Base-by-base conservation (phyloP, 805 yeast species). In the Zygotorulaspora florentina region DNA sequence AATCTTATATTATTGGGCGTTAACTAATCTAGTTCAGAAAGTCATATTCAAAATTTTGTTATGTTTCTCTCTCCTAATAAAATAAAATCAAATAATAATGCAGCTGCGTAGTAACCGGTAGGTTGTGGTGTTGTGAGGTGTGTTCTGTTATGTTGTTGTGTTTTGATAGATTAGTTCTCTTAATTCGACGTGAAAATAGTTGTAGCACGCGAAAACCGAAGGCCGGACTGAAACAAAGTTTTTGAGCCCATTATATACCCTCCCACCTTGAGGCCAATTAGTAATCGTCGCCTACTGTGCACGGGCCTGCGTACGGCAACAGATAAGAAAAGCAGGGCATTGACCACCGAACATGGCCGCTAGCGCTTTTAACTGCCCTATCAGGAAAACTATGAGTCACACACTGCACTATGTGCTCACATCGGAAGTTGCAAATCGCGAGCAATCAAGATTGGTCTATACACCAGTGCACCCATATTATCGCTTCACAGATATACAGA, bases 1-100 rank as follows among this genome's bases (percentile, higher is more conserved):
- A n/a, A 33, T 33, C 9, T 33, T 33, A 33, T 33, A 13, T 16
- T 33, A 33, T 33, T 33, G 13, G 36, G 36, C 12, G 16, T 13
- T 12, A 29, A 29, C 33, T 29, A 29, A 29, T 29, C 15, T 16
- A 13, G 36, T 33, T 33, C 16, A 33, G 20, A 33, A 33, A n/a
- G 20, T 10, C 36, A 33, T 33, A 8, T 33, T 33, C 6, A 33
- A 33, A 33, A 8, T 9, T 16, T 13, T 33, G n/a, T 33, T 33
- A 10, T 33, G 20, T 13, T 11, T 33, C 36, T 33, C 36, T 33
- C 36, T 33, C 36, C 36, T 33, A 33, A 33, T 33, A 33, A 33
- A 33, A 33, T 16, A 33, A 33, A 33, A 33, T 33, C 12, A 29
- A 29, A 29, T 29, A 20, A 20, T 20, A 20, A 7, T 20, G 25